Evolutionary conservation across 352 stramenopile genomes (phyloP), one percentile per base, ranked within the genome.

Genomic region (Phytophthora megakarya): DNA sequence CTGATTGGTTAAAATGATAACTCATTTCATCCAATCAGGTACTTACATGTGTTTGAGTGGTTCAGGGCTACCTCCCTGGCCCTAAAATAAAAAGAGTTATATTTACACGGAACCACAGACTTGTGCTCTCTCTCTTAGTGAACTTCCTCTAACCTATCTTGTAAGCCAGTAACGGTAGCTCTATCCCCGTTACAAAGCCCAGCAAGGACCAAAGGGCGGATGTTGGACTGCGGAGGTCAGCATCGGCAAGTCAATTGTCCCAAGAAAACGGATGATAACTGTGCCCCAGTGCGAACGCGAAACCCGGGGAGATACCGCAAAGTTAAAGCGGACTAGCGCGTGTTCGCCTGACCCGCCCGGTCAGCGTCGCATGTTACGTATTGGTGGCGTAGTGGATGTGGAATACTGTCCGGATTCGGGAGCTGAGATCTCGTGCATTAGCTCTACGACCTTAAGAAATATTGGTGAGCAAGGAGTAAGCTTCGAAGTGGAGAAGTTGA

Each of bases 211-310:
- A 30, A 65, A 65, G 3, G 37, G 40, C 30, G 57, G 57, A 16
- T 65, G 47, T 33, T 65, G 57, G 57, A 59, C 46, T 65, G 57
- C 59, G 57, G 57, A 25, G 57, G 57, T 13, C 56, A 59, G 15
- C 57, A 59, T 39, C 15, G 23, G 3, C 42, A 67, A 61, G 42
- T 18, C 12, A 42, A 67, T 16, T 61, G 49, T 12, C n/a, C 32
- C 3, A 30, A 59, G 3, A 49, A 21, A 11, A 0, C n/a, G 4
- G 30, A 18, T 16, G 49, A 33, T 23, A 10, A 48, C 21, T 11
- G 16, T 12, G 1, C 10, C 5, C 12, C 19, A 13, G 12, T 42
- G 3, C 39, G 43, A 4, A 54, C 45, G 30, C 59, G 33, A n/a
- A 54, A 54, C 35, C 15, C 1, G n/a, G 40, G 44, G 59, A 61